A percentile compares a stretch with the other conserved stretches of the same genome.
phyloP scores from a whole-genome alignment of 2,329 filamentous ascomycete genomes.

The Pseudogymnoascus sp. region DNA sequence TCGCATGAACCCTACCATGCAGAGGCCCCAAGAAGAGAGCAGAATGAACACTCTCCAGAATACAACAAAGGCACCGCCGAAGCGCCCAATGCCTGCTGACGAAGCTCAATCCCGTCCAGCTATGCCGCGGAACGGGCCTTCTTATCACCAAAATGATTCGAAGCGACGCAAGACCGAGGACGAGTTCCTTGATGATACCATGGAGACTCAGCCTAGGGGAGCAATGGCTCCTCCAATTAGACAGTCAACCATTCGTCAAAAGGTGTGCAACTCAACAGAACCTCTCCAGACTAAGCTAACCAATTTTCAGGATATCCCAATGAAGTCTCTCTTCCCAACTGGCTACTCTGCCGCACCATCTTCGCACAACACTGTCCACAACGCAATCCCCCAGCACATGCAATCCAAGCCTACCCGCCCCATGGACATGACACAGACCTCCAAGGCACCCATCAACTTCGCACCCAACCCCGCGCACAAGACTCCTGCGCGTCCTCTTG shows the following conservation, averaged over 20 bases:
- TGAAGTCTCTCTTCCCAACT: conserved; percentile 54
- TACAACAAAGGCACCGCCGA: conserved; percentile 65
- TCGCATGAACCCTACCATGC: conserved; percentile 51
- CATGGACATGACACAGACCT: conserved; percentile 79
- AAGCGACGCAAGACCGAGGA: conserved; percentile 79
- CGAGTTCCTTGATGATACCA: conserved; percentile 56
- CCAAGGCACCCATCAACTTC: conserved; percentile 85
- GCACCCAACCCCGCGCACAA: conserved; percentile 66
- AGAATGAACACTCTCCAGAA: conserved; percentile 56
- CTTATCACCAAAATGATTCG: conserved; percentile 57
- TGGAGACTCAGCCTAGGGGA: conserved; percentile 52
- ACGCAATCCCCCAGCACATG: conserved; percentile 60
- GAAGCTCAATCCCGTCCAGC: conserved; percentile 40
- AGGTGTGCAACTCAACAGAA: conserved; percentile 23
- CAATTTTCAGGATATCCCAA: conserved; percentile 47
- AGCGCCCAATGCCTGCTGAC: conserved; percentile 61
- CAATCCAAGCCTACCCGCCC: conserved; percentile 60
- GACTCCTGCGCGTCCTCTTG: conserved; percentile 57
- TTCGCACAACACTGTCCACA: conserved; percentile 45
- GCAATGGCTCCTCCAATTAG: conserved; percentile 81
- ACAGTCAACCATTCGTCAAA: conserved; percentile 59
- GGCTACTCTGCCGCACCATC: conserved; percentile 46
- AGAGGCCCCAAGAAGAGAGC: conserved; percentile 53
- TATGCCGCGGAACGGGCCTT: conserved; percentile 51
- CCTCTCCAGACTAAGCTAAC: conserved; percentile 59